Evolutionary conservation across 306 rosid species (phyloP), one percentile per base, ranked within the genome.

Genomic region (Macrotyloma uniflorum): DNA sequence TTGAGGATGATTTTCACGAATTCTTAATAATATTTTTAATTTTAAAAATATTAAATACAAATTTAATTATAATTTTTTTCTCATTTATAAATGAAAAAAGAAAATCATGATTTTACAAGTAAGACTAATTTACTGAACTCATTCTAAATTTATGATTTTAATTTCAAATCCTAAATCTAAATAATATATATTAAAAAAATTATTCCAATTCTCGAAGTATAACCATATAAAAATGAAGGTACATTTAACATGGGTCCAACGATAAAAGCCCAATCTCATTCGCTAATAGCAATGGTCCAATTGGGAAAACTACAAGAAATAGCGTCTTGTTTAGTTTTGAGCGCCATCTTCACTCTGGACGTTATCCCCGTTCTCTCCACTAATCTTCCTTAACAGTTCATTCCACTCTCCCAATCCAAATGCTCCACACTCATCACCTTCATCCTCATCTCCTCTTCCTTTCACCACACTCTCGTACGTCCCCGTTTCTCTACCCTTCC

Each of bases 361-460:
- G 76, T 81, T 76, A 76, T 82, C 78, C 67, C 2, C 38, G 58
- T 68, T 40, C n/a, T 42, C 4, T 54, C 15, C 40, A 53, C 42
- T 70, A 5, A 0, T 7, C 43, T 1, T 43, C 11, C 43, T 2
- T 9, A 3, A 0, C 20, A 47, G 19, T 20, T 85, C 40, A n/a
- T 30, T 3, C 51, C 42, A 14, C 6, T 80, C 63, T 38, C 46
- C 72, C 67, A 47, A 38, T 87, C 93, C 89, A 77, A 74, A 71
- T 74, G 76, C 85, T 77, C 0, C 79, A 67, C 46, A 3, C 71
- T 69, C 81, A 81, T 57, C 80, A 57, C 18, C 83, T 16, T 28
- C 80, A 63, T 28, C 33, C 5, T 70, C 66, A 76, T 30, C 5
- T 71, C 11, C 70, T 71, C 19, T 46, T 72, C 7, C 76, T 28